Base-by-base conservation (phyloP, 2,329 filamentous ascomycete genomes). In the Cladosporium colombiae region DNA sequence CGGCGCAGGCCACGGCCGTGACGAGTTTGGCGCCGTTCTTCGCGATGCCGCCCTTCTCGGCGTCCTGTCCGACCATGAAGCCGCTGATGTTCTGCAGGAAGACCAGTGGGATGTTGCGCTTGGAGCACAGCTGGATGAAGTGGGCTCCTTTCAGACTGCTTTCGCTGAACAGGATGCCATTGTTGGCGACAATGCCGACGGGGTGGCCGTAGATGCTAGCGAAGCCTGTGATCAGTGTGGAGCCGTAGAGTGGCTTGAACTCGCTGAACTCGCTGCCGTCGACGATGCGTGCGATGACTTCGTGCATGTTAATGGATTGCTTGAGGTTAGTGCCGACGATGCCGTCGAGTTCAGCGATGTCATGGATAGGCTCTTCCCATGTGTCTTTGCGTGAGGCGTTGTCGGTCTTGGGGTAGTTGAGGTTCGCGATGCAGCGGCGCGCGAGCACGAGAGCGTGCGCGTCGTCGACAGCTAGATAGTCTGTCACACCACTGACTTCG, bases 11-110 rank as follows among this genome's bases (percentile, higher is more conserved):
- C 13, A 98, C 95, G 8, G 94, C 95, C 2, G 93, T 96, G 31
- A 98, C 95, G 21, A 99, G 87, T 81, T 99, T 98, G 6, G 95
- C 95, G 49, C 95, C 95, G 75, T 98, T 96, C 84, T 98, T 98
- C 64, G 95, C 95, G 72, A 99, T 98, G 14, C 95, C 95, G 62
- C 94, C 94, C 64, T 91, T 90, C 80, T 99, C 95, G 0, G 94
- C 93, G 73, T 95, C 92, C 21, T 88, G 86, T 52, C 95, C 95
- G 35, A 99, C 95, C 95, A 99, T 99, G 85, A 99, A 99, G 52
- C 95, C 95, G 6, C 89, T 90, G 76, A 99, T 98, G 78, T 99
- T 98, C 78, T 99, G 95, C 23, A 99, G 82, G 80, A 98, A 98
- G 60, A 98, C 85, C 11, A 98, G 83, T 0, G 95, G 94, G 65